Percentiles rank a stretch among this genome's conserved stretches.
These are phyloP conservation scores for Echeveria elegans DNA, from an alignment of 164 flowering plant genomes.

Conservation along the genomic window DNA sequence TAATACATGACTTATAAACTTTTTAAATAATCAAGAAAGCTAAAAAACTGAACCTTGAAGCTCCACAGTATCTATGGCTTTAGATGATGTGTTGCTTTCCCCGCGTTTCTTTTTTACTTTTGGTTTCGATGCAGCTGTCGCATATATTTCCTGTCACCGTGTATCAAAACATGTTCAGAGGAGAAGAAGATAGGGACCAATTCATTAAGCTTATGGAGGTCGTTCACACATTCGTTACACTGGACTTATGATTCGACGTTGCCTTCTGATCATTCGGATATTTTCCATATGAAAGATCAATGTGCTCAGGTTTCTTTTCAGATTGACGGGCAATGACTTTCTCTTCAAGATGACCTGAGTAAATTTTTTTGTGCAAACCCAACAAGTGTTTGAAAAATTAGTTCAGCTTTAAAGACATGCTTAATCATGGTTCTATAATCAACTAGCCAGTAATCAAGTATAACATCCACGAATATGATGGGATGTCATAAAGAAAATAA, in stretches of 20 bases:
- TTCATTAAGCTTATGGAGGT: neutral
- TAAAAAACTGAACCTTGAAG: conserved; percentile 47
- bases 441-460: neutral
- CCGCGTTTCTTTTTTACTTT: conserved; percentile 51
- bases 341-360: conserved; percentile 79
- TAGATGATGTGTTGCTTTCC: conserved; percentile 21
- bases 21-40: neutral
- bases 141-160: conserved; percentile 42
- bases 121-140: conserved; percentile 38
- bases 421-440: conserved; percentile 12
- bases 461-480: neutral
- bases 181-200: conserved; percentile 1
- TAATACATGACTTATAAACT: neutral
- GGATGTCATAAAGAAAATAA: neutral
- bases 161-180: conserved; percentile 10
- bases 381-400: conserved; percentile 24
- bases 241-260: conserved; percentile 20
- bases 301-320: conserved; percentile 34
- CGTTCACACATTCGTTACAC: conserved; percentile 34
- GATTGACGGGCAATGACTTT: conserved; percentile 23
- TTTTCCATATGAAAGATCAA: conserved; percentile 20
- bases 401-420: neutral
- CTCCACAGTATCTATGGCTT: conserved; percentile 36
- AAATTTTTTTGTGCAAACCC: conserved; percentile 59
- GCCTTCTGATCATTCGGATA: conserved; percentile 26